These are phyloP conservation scores for Russula vinacea DNA, from an alignment of 768 basidiomycete genomes.

Conservation along the genomic window DNA sequence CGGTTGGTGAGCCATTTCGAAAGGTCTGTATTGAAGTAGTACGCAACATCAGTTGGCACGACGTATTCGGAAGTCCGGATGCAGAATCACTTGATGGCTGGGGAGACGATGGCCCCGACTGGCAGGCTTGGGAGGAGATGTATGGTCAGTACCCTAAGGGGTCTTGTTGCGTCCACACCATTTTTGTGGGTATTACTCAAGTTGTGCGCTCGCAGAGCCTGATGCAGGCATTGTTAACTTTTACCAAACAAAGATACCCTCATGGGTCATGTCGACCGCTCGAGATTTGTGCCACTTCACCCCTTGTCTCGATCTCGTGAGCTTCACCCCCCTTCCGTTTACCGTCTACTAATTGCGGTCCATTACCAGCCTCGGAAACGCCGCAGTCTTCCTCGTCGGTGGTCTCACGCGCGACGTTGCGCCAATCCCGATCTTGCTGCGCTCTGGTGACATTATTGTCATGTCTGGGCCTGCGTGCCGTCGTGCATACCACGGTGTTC, in stretches of 20 bases:
- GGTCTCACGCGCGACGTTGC: slow-evolving; percentile 70
- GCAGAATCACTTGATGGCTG: slow-evolving; percentile 41
- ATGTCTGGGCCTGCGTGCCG: slow-evolving; percentile 89
- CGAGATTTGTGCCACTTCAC: slow-evolving; percentile 92
- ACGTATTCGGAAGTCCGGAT: slow-evolving; percentile 47
- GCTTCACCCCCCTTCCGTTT: slow-evolving; percentile 32
- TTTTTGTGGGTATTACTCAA: slow-evolving; percentile 6
- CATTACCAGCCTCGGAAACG: slow-evolving; percentile 70
- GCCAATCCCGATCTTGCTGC: slow-evolving; percentile 79
- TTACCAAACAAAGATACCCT: slow-evolving; percentile 89
- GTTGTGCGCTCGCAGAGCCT: slow-evolving; percentile 53
- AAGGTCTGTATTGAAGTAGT: slow-evolving; percentile 64
- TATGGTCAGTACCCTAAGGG: slow-evolving; percentile 74
- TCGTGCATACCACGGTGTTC: slow-evolving; percentile 90
- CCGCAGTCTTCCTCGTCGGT: slow-evolving; percentile 88
- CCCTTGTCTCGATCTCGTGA: slow-evolving; percentile 91
- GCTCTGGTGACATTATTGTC: slow-evolving; percentile 87
- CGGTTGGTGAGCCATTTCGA: slow-evolving; percentile 55
- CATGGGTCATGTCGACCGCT: slow-evolving; percentile 97
- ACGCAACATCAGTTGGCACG: slow-evolving; percentile 60
- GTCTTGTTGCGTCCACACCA: not conserved
- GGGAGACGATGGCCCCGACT: slow-evolving; percentile 56
- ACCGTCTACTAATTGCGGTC: not conserved
- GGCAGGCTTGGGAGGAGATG: slow-evolving; percentile 69
- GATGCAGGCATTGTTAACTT: slow-evolving; percentile 98